Conservation (phyloP, 495 filamentous ascomycete genomes). For the Penicillium steckii region DNA sequence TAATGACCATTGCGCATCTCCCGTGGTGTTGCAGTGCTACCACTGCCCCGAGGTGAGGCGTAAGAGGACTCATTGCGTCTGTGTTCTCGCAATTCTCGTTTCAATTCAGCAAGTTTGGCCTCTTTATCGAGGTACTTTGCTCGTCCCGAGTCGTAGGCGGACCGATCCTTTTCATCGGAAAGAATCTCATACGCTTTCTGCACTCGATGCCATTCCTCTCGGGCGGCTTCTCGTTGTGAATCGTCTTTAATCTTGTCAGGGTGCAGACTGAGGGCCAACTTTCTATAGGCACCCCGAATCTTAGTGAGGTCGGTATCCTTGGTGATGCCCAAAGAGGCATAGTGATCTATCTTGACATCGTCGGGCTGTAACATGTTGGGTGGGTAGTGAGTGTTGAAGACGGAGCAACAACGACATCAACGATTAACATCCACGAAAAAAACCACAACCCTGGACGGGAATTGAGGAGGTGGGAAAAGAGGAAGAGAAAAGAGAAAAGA, state of each 20-base stretch:
- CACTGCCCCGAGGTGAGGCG: conserved; percentile 21
- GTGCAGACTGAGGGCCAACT: conserved; percentile 89
- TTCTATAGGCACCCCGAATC: conserved; percentile 83
- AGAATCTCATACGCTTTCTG: conserved; percentile 92
- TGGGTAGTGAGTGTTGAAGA: conserved; percentile 46
- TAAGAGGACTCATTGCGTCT: conserved; percentile 24
- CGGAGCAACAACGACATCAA: conserved; percentile 1
- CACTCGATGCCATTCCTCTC: conserved; percentile 87
- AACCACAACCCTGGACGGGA: no score
- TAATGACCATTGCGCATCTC: conserved; percentile 46
- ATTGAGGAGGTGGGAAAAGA: conserved; percentile 20
- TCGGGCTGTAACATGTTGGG: conserved; percentile 47
- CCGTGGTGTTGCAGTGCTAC: conserved; percentile 18
- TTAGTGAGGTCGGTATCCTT: conserved; percentile 69
- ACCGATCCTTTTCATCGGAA: conserved; percentile 54
- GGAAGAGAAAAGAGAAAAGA: conserved; percentile 21
- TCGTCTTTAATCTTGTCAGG: conserved; percentile 91
- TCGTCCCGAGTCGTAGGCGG: conserved; percentile 51
- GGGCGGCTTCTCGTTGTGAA: conserved; percentile 63
- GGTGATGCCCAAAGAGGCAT: conserved; percentile 73
- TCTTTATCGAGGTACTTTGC: conserved; percentile 71
- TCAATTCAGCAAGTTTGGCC: conserved; percentile 60
- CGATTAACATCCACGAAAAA: background rate
- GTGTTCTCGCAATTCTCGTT: conserved; percentile 50
- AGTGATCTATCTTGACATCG: conserved; percentile 58